phyloP scores from a whole-genome alignment of 2,329 filamentous ascomycete genomes.

The Diaporthe humulicola region DNA sequence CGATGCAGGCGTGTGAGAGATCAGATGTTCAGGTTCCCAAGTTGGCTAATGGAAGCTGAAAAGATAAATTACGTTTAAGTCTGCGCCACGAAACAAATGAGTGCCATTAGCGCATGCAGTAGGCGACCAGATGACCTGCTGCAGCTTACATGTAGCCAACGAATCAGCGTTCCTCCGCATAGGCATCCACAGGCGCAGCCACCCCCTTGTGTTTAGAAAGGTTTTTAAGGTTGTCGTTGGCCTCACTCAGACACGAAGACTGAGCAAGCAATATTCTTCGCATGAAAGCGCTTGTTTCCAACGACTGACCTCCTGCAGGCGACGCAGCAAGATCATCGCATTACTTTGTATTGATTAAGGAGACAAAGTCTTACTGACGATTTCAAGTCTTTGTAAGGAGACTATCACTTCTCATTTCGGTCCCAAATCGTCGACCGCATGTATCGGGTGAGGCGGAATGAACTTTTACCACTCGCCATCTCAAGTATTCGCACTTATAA shows the following conservation, averaged over 20 bases:
- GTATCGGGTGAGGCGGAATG: too few relatives aligned
- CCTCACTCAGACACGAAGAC: not conserved
- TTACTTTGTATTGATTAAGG: too few relatives aligned
- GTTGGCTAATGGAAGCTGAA: not conserved
- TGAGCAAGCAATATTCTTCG: not conserved
- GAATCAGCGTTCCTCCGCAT: not conserved
- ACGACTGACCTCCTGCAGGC: not conserved
- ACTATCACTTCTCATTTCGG: too few relatives aligned
- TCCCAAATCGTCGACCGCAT: too few relatives aligned
- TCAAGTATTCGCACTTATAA: too few relatives aligned
- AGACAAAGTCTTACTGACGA: too few relatives aligned
- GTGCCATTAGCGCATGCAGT: not conserved
- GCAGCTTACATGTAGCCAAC: not conserved
- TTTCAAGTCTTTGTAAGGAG: too few relatives aligned
- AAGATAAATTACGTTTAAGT: not conserved
- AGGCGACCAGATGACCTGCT: not conserved
- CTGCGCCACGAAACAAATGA: not conserved
- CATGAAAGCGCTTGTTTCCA: not conserved
- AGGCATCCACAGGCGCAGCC: not conserved
- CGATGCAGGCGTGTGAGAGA: too few relatives aligned
- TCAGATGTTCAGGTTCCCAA: not conserved
- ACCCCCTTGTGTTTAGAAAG: not conserved
- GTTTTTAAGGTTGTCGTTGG: not conserved
- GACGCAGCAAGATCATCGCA: too few relatives aligned
- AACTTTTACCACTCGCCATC: too few relatives aligned